phyloP scores from a whole-genome alignment of 2,329 filamentous ascomycete genomes.

The Nigrograna mackinnonii region DNA sequence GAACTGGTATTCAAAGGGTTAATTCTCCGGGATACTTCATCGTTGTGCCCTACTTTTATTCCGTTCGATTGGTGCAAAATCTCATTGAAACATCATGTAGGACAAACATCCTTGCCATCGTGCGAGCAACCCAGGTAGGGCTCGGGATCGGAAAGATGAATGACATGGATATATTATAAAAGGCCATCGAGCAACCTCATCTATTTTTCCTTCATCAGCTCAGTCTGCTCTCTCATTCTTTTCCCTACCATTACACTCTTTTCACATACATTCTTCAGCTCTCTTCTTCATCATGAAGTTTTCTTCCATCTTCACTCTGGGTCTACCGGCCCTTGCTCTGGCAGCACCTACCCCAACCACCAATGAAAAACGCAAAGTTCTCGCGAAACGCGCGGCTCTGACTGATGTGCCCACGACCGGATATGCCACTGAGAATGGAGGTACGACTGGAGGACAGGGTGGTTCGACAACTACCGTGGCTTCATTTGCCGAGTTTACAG shows the following conservation, averaged over 20 bases:
- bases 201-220: slow-evolving; percentile 1
- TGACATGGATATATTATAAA: slow-evolving; percentile 1
- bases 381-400: slow-evolving; percentile 31
- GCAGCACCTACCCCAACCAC: slow-evolving; percentile 34
- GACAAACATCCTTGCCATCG: slow-evolving; percentile 3
- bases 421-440: slow-evolving; percentile 38
- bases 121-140: neutral
- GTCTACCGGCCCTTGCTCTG: slow-evolving; percentile 34
- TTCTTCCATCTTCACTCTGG: slow-evolving; percentile 29
- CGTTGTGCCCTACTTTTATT: neutral
- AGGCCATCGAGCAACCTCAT: neutral
- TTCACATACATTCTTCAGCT: slow-evolving; percentile 15
- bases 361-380: slow-evolving; percentile 18
- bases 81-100: slow-evolving; percentile 4
- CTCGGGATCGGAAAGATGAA: neutral
- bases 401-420: slow-evolving; percentile 32
- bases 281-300: slow-evolving; percentile 31
- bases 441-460: slow-evolving; percentile 44
- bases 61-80: slow-evolving; percentile 11
- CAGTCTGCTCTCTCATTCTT: slow-evolving; percentile 14
- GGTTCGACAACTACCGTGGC: slow-evolving; percentile 39
- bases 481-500: slow-evolving; percentile 43
- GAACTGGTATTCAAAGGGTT: slow-evolving; percentile 5
- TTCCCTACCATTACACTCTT: slow-evolving; percentile 13
- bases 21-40: slow-evolving; percentile 6